phyloP scores from a whole-genome alignment of 352 stramenopile genomes.

The Thalassiosira hispida region DNA sequence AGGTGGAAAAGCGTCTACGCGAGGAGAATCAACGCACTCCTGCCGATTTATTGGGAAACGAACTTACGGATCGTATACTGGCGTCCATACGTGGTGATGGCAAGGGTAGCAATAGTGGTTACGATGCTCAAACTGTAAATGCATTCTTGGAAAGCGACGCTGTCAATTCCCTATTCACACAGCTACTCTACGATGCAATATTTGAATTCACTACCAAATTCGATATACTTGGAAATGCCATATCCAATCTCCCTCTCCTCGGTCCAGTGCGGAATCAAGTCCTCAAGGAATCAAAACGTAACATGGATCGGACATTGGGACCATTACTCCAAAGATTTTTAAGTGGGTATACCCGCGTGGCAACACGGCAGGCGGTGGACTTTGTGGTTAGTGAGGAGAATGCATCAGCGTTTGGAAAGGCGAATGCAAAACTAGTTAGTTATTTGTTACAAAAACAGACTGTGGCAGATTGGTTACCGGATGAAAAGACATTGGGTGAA shows the following conservation, averaged over 20 bases:
- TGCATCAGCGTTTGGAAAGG: constrained; percentile 57
- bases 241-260: constrained; percentile 63
- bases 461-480: constrained; percentile 49
- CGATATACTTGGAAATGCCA: constrained; percentile 74
- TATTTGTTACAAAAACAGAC: constrained; percentile 62
- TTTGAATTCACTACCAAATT: constrained; percentile 75
- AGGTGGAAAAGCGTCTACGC: constrained; percentile 39
- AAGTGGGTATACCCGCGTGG: constrained; percentile 64
- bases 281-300: constrained; percentile 62
- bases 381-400: constrained; percentile 68
- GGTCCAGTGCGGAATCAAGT: constrained; percentile 75
- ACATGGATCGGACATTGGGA: constrained; percentile 67
- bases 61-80: constrained; percentile 61
- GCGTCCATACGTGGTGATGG: constrained; percentile 49
- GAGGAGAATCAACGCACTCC: constrained; percentile 54
- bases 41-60: constrained; percentile 51
- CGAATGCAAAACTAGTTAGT: constrained; percentile 59
- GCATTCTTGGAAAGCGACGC: constrained; percentile 69
- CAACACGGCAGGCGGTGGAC: constrained; percentile 56
- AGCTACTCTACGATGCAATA: constrained; percentile 72
- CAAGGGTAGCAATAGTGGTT: constrained; percentile 43
- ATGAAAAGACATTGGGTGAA: constrained; percentile 36
- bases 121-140: constrained; percentile 64
- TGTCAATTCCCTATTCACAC: constrained; percentile 66
- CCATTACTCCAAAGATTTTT: constrained; percentile 66